Evolutionary conservation across 306 rosid genomes (phyloP).

Genomic region (Trifolium fragiferum): DNA sequence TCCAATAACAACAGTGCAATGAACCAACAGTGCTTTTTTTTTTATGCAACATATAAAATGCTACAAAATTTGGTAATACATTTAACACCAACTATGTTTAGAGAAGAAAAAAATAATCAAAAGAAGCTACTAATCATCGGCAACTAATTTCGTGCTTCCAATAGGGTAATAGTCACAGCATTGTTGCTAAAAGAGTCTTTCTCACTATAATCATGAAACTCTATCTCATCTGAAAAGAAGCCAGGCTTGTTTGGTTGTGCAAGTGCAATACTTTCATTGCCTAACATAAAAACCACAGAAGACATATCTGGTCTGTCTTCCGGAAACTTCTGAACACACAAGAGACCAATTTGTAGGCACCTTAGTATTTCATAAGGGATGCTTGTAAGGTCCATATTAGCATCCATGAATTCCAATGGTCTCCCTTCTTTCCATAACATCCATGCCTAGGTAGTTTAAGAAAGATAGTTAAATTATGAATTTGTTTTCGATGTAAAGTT

Average conservation of each 20-base stretch:
- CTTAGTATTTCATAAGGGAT: conserved; percentile 41
- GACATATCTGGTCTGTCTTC: conserved; percentile 56
- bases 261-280: conserved; percentile 35
- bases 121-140: background rate
- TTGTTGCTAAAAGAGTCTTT: conserved; percentile 29
- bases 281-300: conserved; percentile 50
- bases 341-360: conserved; percentile 56
- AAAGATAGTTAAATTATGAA: background rate
- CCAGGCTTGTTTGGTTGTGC: conserved; percentile 43
- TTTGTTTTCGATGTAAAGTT: background rate
- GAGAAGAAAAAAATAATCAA: background rate
- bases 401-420: conserved; percentile 40
- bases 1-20: too few relatives aligned
- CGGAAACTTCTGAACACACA: conserved; percentile 50
- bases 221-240: conserved; percentile 13
- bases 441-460: conserved; percentile 41
- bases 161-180: conserved; percentile 35
- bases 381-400: conserved; percentile 27
- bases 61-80: background rate
- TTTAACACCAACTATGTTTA: background rate
- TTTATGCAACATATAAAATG: too few relatives aligned
- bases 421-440: conserved; percentile 39
- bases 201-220: background rate
- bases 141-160: conserved; percentile 37
- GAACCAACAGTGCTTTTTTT: too few relatives aligned